phyloP scores from a whole-genome alignment of 768 basidiomycete genomes.

The Rhodotorula taiwanensis region DNA sequence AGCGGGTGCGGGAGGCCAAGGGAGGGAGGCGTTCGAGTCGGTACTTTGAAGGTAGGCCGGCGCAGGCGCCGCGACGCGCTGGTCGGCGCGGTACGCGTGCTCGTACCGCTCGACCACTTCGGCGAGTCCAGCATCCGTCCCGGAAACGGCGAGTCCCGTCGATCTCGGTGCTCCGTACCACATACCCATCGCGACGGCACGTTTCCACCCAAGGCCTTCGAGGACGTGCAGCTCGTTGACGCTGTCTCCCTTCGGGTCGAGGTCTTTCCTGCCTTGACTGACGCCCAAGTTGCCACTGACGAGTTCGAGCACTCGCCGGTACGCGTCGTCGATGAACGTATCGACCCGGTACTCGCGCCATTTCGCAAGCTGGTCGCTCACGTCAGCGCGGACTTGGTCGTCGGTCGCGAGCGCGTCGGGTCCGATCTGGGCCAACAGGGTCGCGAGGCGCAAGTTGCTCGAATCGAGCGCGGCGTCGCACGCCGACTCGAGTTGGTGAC shows the following conservation, averaged over 20 bases:
- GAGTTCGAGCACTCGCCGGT: constrained; percentile 74
- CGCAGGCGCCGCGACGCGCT: constrained; percentile 8
- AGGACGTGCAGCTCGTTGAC: constrained; percentile 56
- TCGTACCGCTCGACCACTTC: constrained; percentile 33
- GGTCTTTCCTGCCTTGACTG: constrained; percentile 51
- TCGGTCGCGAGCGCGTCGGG: constrained; percentile 44
- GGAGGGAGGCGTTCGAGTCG: no score
- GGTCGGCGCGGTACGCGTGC: neutral
- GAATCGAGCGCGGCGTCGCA: constrained; percentile 65
- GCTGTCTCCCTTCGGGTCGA: constrained; percentile 51
- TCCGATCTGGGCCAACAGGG: constrained; percentile 71
- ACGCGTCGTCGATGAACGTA: constrained; percentile 58
- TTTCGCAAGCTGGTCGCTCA: constrained; percentile 65
- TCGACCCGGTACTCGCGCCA: constrained; percentile 77
- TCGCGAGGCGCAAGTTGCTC: constrained; percentile 76
- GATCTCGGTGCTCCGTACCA: constrained; percentile 68
- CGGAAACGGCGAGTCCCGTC: neutral
- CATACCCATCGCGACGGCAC: constrained; percentile 77
- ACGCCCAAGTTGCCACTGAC: constrained; percentile 68
- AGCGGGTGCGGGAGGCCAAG: constrained; percentile 2
- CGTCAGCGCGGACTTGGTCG: constrained; percentile 66
- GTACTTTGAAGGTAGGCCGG: constrained; percentile 34
- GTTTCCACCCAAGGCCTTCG: constrained; percentile 83
- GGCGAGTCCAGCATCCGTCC: constrained; percentile 5
- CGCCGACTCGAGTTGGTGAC: constrained; percentile 80